These are phyloP conservation scores for Leucosporidium creatinivorum DNA, from an alignment of 768 basidiomycete genomes.

Conservation along the genomic window DNA sequence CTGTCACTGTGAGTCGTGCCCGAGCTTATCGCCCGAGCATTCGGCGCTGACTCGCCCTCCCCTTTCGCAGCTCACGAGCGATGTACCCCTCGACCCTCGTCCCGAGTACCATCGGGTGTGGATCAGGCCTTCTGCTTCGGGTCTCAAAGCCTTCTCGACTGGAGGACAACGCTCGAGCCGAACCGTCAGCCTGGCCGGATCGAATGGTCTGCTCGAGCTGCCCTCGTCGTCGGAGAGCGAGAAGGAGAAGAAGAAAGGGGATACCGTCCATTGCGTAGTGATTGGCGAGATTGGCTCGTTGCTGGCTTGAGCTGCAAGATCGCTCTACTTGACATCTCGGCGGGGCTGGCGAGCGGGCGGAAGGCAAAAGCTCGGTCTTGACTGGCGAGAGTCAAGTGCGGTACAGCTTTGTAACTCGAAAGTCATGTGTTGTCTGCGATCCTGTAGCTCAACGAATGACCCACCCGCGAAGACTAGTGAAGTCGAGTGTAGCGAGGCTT, in stretches of 20 bases:
- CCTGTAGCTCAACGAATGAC: no score
- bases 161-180: slow-evolving; percentile 81
- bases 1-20: slow-evolving; percentile 28
- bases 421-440: no score
- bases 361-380: no score
- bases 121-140: slow-evolving; percentile 41
- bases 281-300: slow-evolving; percentile 53
- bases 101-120: slow-evolving; percentile 76
- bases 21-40: no score
- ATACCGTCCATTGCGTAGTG: slow-evolving; percentile 54
- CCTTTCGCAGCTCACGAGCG: slow-evolving; percentile 24
- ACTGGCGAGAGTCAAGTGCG: no score
- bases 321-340: no score
- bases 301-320: neutral
- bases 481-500: no score
- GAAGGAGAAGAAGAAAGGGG: slow-evolving; percentile 48
- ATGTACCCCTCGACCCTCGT: slow-evolving; percentile 62
- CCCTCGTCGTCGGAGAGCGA: slow-evolving; percentile 47
- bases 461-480: no score
- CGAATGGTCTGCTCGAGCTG: slow-evolving; percentile 68
- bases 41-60: neutral
- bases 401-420: no score
- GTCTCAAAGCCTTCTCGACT: slow-evolving; percentile 58
- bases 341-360: no score
- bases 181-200: slow-evolving; percentile 68